A percentile compares a stretch with the other conserved stretches of the same genome.
Evolutionary conservation across 768 basidiomycete genomes (phyloP).

Genomic region (Suillus placidus): DNA sequence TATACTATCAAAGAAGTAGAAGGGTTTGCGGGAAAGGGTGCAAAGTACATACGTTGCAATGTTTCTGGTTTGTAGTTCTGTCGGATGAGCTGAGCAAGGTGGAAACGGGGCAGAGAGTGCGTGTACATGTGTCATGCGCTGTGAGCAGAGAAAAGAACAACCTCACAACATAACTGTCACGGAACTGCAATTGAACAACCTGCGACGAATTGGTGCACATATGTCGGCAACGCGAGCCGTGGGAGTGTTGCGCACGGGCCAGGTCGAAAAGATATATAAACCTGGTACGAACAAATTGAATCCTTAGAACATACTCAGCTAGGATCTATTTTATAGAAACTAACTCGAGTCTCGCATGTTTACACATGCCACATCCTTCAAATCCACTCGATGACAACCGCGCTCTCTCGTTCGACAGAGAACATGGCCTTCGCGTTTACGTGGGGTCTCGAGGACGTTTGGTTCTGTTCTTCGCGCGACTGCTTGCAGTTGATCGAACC

Average conservation of each 20-base stretch:
- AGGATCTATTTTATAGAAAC: constrained; percentile 82
- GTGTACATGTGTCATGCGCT: not conserved
- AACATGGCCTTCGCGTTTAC: constrained; percentile 47
- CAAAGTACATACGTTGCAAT: not conserved
- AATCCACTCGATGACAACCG: constrained; percentile 70
- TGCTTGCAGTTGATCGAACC: constrained; percentile 28
- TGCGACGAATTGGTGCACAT: too few species aligned
- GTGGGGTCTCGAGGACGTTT: constrained; percentile 66
- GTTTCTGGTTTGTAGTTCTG: not conserved
- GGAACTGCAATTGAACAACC: too few species aligned
- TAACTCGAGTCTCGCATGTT: constrained; percentile 81
- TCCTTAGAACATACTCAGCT: constrained; percentile 77
- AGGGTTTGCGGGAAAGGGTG: not conserved
- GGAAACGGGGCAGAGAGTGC: not conserved
- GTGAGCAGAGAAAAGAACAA: not conserved
- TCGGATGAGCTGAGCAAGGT: not conserved
- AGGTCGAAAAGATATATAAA: constrained; percentile 37
- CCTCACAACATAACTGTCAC: not conserved
- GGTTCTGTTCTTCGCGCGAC: constrained; percentile 37
- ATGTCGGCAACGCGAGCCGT: not conserved
- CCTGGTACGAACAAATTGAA: constrained; percentile 15
- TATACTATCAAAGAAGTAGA: too few species aligned
- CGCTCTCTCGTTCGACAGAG: constrained; percentile 70
- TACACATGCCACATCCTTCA: constrained; percentile 74
- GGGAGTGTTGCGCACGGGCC: constrained; percentile 36